These are phyloP conservation scores for Candida mattraensis DNA, from an alignment of 805 yeast genomes.

Conservation along the genomic window DNA sequence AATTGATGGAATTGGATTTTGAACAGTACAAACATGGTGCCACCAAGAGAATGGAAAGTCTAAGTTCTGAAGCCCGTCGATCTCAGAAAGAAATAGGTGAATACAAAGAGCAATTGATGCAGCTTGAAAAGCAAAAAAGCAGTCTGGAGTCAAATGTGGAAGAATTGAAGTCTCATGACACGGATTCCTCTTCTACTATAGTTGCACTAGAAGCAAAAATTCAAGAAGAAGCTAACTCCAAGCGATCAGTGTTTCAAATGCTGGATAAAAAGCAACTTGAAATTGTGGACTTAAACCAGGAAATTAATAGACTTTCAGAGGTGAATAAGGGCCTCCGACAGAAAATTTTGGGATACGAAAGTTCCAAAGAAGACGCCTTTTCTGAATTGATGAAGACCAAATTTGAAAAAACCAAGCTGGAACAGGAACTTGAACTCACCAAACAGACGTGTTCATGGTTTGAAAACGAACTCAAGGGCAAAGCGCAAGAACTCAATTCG, in stretches of 20 bases:
- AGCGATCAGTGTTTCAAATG: constrained; percentile 34
- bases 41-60: constrained; percentile 31
- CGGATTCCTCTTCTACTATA: too few species aligned
- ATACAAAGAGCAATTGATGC: constrained; percentile 21
- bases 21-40: constrained; percentile 41
- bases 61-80: constrained; percentile 31
- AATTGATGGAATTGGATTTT: constrained; percentile 37
- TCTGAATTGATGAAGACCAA: constrained; percentile 28
- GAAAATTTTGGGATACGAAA: constrained; percentile 38
- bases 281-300: constrained; percentile 37
- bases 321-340: constrained; percentile 43
- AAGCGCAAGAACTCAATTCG: constrained; percentile 28
- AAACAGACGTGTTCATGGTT: constrained; percentile 36
- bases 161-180: too few species aligned
- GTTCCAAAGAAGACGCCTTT: constrained; percentile 32
- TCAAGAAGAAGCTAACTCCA: constrained; percentile 26
- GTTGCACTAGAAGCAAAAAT: constrained; percentile 14
- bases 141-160: constrained; percentile 12
- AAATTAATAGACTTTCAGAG: constrained; percentile 39
- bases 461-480: constrained; percentile 34
- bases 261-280: constrained; percentile 39
- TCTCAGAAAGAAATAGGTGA: constrained; percentile 24
- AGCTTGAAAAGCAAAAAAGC: constrained; percentile 23
- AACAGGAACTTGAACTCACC: constrained; percentile 33
- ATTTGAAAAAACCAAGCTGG: constrained; percentile 27